Evolutionary conservation across 768 basidiomycete genomes (phyloP), one percentile per base, ranked within the genome.

Genomic region (Mycena haematopus): DNA sequence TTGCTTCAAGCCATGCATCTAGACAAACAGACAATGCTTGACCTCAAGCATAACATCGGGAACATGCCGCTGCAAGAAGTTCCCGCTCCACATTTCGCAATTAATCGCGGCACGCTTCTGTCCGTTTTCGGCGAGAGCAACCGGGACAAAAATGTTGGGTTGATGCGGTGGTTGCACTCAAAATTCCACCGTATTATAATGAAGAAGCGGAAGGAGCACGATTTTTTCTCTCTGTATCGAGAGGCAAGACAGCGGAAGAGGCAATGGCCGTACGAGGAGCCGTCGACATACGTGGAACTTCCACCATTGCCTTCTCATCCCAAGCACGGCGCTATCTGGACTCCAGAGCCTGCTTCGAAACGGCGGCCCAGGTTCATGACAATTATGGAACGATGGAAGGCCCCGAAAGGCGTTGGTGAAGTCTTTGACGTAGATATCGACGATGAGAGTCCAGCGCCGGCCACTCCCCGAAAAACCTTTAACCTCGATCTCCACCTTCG

Each of bases 121-220:
- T 77, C 90, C 5, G 82, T 86, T 3, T 78, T 86, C 44, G 86
- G 86, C 6, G 71, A 82, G 40, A 82, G 84, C 35, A 90, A 89
- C 66, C 79, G 84, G 46, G 73, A 82, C 62, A 89, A 86, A 72
- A 79, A 87, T 45, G 61, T 84, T n/a, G 76, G 78, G 38, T 71
- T 91, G 55, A 79, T 91, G 78, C 78, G 82, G 29, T 92, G 89
- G 83, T 72, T 90, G 35, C 71, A 74, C 19, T 74, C 74, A 24
- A 85, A 84, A 70, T 66, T 85, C 14, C 78, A 78, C 21, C 72
- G 68, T 44, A 75, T 84, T 15, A 69, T 89, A 36, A 73, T 74
- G 62, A 77, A 76, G 67, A 90, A 90, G 74, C 78, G 76, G 60
- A 69, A 68, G 7, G 81, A 86, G 59, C 67, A 88, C 21, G 58